phyloP scores from a whole-genome alignment of 805 yeast species.

The Zygosaccharomyces bailii region DNA sequence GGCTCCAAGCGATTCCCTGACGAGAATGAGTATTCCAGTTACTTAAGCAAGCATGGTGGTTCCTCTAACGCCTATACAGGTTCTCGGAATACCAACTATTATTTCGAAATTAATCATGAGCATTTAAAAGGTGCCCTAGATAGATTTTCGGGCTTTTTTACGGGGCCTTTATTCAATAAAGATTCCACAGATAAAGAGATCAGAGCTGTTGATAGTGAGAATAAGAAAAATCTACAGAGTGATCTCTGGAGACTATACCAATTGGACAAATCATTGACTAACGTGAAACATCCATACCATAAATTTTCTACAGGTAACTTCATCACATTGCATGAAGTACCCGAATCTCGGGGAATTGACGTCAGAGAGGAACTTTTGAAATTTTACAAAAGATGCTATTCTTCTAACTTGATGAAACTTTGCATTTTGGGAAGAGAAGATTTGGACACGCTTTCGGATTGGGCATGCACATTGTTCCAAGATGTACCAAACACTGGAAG shows the following conservation, averaged over 20 bases:
- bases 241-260: slow-evolving; percentile 89
- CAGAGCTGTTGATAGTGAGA: slow-evolving; percentile 92
- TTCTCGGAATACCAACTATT: slow-evolving; percentile 83
- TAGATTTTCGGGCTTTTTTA: slow-evolving; percentile 89
- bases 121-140: slow-evolving; percentile 84
- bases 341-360: slow-evolving; percentile 57
- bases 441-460: slow-evolving; percentile 62
- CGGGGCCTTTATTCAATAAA: slow-evolving; percentile 69
- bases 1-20: slow-evolving; percentile 75
- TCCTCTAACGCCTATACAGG: slow-evolving; percentile 91
- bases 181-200: slow-evolving; percentile 88
- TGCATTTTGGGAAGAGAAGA: slow-evolving; percentile 81
- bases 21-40: slow-evolving; percentile 75
- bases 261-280: slow-evolving; percentile 70
- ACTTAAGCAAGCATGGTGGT: slow-evolving; percentile 80
- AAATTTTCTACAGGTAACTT: slow-evolving; percentile 90
- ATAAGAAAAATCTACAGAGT: slow-evolving; percentile 87
- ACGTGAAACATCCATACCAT: slow-evolving; percentile 74
- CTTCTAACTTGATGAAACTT: slow-evolving; percentile 84
- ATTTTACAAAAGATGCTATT: slow-evolving; percentile 68
- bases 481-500: slow-evolving; percentile 49
- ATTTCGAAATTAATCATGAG: slow-evolving; percentile 75
- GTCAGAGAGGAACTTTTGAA: slow-evolving; percentile 78
- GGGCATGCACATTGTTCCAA: slow-evolving; percentile 68
- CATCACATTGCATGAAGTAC: slow-evolving; percentile 66